These are phyloP conservation scores for Backusella circina DNA, from an alignment of 192 early-diverging fungal genomes.

Conservation along the genomic window DNA sequence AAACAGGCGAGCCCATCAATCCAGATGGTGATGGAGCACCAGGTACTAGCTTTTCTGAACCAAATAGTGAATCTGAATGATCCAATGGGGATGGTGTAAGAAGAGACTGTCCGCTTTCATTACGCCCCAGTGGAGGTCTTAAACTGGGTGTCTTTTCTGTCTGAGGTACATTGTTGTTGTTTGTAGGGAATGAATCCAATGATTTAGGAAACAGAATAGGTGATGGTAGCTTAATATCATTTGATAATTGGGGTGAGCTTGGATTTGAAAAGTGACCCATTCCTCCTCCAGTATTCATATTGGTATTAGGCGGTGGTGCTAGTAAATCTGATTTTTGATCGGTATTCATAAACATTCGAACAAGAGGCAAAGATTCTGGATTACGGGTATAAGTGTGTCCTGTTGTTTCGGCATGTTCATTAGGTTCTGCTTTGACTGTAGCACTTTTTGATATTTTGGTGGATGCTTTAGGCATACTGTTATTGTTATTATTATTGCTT, in stretches of 20 bases:
- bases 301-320: not conserved
- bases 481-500: not conserved
- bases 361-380: slow-evolving; percentile 28
- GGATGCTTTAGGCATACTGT: not conserved
- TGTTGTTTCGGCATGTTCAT: not conserved
- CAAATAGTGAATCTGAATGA: not conserved
- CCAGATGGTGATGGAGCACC: not conserved
- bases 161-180: not conserved
- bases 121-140: not conserved
- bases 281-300: not conserved
- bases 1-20: not conserved
- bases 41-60: slow-evolving; percentile 4
- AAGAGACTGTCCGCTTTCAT: not conserved
- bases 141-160: not conserved
- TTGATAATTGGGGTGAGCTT: not conserved
- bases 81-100: not conserved
- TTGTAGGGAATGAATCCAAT: not conserved
- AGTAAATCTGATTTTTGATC: not conserved
- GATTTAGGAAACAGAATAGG: not conserved
- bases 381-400: slow-evolving; percentile 16
- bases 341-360: slow-evolving; percentile 24
- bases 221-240: not conserved
- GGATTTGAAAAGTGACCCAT: not conserved
- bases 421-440: not conserved
- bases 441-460: slow-evolving; percentile 7